Evolutionary conservation across 2,329 filamentous ascomycete genomes (phyloP), one percentile per base, ranked within the genome.

Genomic region (Aphanocladium album): DNA sequence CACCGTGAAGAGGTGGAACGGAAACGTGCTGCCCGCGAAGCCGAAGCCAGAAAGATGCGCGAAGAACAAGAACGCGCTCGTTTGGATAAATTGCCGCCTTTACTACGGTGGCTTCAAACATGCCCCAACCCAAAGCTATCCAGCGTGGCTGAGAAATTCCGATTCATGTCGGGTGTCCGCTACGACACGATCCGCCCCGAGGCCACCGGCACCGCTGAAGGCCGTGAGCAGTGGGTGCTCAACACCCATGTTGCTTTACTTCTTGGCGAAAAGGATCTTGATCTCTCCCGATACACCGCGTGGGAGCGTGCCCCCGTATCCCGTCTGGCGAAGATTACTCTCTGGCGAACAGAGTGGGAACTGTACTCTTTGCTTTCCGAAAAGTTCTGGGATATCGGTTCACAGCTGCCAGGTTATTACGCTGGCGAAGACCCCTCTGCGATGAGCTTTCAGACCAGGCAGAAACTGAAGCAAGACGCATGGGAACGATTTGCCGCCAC

Each of bases 211-310:
- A 82, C 80, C 12, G 66, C 78, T 1, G 80, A 80, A 51, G 85
- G 84, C n/a, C 79, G 84, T 54, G 85, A 88, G 65, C 84, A 85
- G 65, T 89, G 86, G 85, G 72, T 88, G 60, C 78, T 88, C 54
- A 89, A 88, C 66, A 84, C 82, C 3, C 83, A 88, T 60, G 84
- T 82, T 54, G 85, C 86, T 9, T 73, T 88, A 16, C 77, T 89
- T 9, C 74, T 89, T 1, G 86, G 86, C 16, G 84, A 88, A 67
- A 87, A 86, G 67, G 86, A 89, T 65, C 73, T 87, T 21, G 74
- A 77, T 16, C 76, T 89, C 3, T 81, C 83, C 16, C 77, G 79
- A 76, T 88, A 86, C 67, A 80, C 84, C 19, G 77, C 77, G 1
- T 88, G 85, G 86, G 79, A 83, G 61, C 82, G 79, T 16, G 73